Conservation (phyloP, 1,284 basidiomycete genomes). For the Ustilago loliicola region DNA sequence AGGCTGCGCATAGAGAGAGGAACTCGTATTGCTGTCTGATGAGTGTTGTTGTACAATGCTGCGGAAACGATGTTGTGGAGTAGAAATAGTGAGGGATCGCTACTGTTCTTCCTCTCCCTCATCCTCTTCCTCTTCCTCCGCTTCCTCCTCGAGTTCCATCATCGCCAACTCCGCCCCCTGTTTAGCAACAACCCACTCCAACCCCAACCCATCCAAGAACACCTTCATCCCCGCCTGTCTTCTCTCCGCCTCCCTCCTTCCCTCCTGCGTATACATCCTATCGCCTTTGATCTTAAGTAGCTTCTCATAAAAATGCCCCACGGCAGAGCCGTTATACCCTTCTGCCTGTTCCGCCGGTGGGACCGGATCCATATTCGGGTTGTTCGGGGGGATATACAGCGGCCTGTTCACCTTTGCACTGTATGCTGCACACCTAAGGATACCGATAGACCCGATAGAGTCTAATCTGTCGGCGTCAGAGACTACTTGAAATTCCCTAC, state of each 20-base stretch:
- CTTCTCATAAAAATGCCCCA: slow-evolving; percentile 90
- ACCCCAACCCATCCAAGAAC: slow-evolving; percentile 57
- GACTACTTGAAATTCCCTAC: slow-evolving; percentile 86
- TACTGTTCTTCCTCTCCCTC: neutral
- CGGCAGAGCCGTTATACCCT: slow-evolving; percentile 75
- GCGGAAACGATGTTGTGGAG: too few species aligned
- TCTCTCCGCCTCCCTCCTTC: slow-evolving; percentile 78
- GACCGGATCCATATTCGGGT: slow-evolving; percentile 30
- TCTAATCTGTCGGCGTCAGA: slow-evolving; percentile 93
- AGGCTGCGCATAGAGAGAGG: too few species aligned
- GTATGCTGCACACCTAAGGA: slow-evolving; percentile 88
- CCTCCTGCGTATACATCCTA: slow-evolving; percentile 75
- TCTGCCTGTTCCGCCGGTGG: slow-evolving; percentile 56
- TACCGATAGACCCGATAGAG: slow-evolving; percentile 89
- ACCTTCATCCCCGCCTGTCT: slow-evolving; percentile 76
- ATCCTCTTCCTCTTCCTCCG: slow-evolving; percentile 12
- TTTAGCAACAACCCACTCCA: slow-evolving; percentile 60
- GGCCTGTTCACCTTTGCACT: slow-evolving; percentile 78
- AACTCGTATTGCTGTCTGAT: neutral
- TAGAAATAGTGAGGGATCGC: too few species aligned
- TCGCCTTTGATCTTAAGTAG: slow-evolving; percentile 43
- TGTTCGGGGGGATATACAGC: slow-evolving; percentile 74
- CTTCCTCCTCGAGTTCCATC: slow-evolving; percentile 13
- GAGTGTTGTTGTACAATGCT: neutral
- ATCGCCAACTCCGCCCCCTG: slow-evolving; percentile 53